These are phyloP conservation scores for Porogramme epimiltina DNA, from an alignment of 1,284 basidiomycete genomes.

Conservation along the genomic window DNA sequence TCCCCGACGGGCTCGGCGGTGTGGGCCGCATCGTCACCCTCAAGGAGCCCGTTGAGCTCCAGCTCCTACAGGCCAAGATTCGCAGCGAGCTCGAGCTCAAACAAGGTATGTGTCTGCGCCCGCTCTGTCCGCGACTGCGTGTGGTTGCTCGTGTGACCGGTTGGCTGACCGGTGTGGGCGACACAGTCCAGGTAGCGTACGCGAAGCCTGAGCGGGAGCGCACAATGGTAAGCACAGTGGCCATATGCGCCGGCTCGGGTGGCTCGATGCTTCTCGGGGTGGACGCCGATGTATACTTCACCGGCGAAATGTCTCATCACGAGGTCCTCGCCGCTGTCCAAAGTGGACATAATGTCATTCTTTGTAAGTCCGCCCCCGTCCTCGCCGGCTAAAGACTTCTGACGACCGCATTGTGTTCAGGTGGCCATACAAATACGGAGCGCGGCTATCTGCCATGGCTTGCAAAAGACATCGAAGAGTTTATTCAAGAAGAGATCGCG, in stretches of 20 bases:
- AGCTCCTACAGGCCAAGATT: slow-evolving; percentile 62
- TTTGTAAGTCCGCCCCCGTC: slow-evolving; percentile 53
- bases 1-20: slow-evolving; percentile 45
- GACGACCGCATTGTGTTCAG: slow-evolving; percentile 19
- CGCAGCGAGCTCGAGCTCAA: slow-evolving; percentile 69
- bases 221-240: slow-evolving; percentile 50
- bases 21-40: slow-evolving; percentile 72
- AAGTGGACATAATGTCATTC: slow-evolving; percentile 72
- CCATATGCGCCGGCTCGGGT: slow-evolving; percentile 87
- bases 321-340: slow-evolving; percentile 81
- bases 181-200: slow-evolving; percentile 76
- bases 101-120: slow-evolving; percentile 41
- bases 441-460: slow-evolving; percentile 81
- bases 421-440: slow-evolving; percentile 81
- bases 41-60: slow-evolving; percentile 54
- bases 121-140: too few relatives aligned
- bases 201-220: slow-evolving; percentile 36
- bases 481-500: slow-evolving; percentile 41
- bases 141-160: too few relatives aligned
- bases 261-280: slow-evolving; percentile 71
- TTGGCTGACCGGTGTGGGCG: neutral
- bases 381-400: neutral
- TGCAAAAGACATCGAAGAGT: slow-evolving; percentile 58
- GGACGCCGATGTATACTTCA: slow-evolving; percentile 82
- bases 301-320: slow-evolving; percentile 93